Base-by-base conservation (phyloP, 139 green algal genomes). In the Trebouxia sp. region DNA sequence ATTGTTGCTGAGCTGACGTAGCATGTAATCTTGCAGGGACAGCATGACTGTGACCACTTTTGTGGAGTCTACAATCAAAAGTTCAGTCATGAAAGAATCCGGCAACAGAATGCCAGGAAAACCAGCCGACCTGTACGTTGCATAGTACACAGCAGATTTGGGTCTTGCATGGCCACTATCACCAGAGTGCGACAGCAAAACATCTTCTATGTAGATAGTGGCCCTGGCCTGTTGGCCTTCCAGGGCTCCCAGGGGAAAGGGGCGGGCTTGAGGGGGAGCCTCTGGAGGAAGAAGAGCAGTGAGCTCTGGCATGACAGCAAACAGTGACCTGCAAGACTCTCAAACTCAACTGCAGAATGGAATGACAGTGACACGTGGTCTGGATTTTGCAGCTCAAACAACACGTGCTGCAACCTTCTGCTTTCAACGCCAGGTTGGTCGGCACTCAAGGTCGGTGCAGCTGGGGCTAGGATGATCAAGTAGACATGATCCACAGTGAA, bases 121-220 rank as follows among this genome's bases (percentile, higher is more conserved):
- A n/a, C n/a, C n/a, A n/a, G n/a, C 76, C 20, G 0, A 72, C 37
- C 48, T 66, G 69, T 88, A 91, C 3, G 80, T 78, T 14, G 75
- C 78, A 32, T 83, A 55, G 76, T 89, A 91, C 37, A 78, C 76
- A 65, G 84, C 78, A 22, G 58, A 77, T 28, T 43, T 85, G 12
- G 84, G 83, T 24, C 81, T 55, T 26, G 80, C 55, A 17, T 76
- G 38, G 15, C 45, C 11, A n/a, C 74, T 22, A 32, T 80, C 84
- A n/a, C 85, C 79, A 22, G 50, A 79, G 17, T 67, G 78, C 7
- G 85, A 77, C 65, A 91, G 70, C 77, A 81, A 9, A 38, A 87
- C 43, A 39, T 88, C 78, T 65, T 89, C 83, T 42, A 91, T 47
- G 41, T 87, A 84, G 17, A 90, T 42, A 26, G 50, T 87, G 6